phyloP scores from a whole-genome alignment of 352 stramenopile species.

The Thraustochytrium striatum region DNA sequence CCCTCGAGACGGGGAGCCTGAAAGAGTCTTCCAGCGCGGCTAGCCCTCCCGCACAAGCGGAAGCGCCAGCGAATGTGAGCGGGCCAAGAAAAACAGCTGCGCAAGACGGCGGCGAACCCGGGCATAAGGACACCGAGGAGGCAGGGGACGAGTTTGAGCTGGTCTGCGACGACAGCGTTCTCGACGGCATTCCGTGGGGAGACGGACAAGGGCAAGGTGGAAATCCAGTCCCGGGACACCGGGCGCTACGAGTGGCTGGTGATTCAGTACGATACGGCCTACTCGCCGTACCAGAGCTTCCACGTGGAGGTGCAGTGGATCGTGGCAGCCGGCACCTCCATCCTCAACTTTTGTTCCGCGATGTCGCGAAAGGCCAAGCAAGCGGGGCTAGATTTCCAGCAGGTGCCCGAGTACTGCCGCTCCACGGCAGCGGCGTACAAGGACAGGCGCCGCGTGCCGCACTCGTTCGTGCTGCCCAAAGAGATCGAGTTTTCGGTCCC shows the following conservation, averaged over 20 bases:
- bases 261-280: constrained; percentile 21
- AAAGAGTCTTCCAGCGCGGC: no score
- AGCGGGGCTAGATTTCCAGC: background rate
- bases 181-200: background rate
- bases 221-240: background rate
- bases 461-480: constrained; percentile 40
- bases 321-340: constrained; percentile 4
- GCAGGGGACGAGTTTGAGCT: background rate
- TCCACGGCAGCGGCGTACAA: constrained; percentile 1
- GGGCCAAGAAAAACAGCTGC: no score
- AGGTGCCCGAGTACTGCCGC: constrained; percentile 34
- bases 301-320: constrained; percentile 43
- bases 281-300: constrained; percentile 34
- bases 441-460: background rate
- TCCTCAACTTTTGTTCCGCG: background rate
- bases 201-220: background rate
- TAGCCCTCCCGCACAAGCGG: background rate
- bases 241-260: constrained; percentile 39
- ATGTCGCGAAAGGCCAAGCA: constrained; percentile 7
- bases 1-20: no score
- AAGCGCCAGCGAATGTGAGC: background rate
- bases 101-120: background rate
- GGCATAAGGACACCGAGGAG: background rate
- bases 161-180: constrained; percentile 4
- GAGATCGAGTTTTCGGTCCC: background rate